Base-by-base conservation (phyloP, 768 basidiomycete genomes). In the Termitomyces sp. region DNA sequence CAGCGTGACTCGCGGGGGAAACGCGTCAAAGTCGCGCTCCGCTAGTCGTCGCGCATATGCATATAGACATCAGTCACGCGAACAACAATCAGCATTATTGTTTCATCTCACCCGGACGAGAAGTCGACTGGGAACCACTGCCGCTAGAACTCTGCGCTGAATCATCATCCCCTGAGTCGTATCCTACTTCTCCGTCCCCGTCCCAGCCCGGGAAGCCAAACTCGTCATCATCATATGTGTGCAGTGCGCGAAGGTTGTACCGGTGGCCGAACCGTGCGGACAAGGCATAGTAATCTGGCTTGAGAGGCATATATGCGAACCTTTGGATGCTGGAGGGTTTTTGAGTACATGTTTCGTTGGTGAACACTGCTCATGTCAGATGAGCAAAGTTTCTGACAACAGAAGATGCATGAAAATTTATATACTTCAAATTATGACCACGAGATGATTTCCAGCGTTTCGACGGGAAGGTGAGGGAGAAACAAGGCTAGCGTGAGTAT, bases 1-100 rank as follows among this genome's bases (percentile, higher is more conserved):
- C 30, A 70, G 57, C n/a, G 60, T 58, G 14, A 64, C 48, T 17
- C 64, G 51, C 2, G 63, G 63, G 16, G 60, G 55, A 41, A 35
- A 52, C 60, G 53, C 54, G 57, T 59, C 42, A 34, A 53, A 53
- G 30, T 53, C 55, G 35, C 17, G 42, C 23, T 45, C 55, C 5
- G 17, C 52, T 54, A 17, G 27, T n/a, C 19, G 40, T 39, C 37
- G 53, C 37, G 40, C 52, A 37, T 19, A 40, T 11, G 48, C 4
- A 3, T 11, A 19, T 32, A 30, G 39, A 37, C 19, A 41, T 53
- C 45, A 56, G 40, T 40, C 52, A 40, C 28, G 45, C 17, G 21
- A 21, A 14, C 10, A 10, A n/a, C 16, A 9, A 27, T 23, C 34
- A 44, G 8, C 8, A n/a, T 11, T 9, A 27, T 14, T 30, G 10